Percentiles rank a stretch among this genome's conserved stretches.
These are phyloP conservation scores for Sporobolomyces pararoseus DNA, from an alignment of 768 basidiomycete species.

Conservation along the genomic window DNA sequence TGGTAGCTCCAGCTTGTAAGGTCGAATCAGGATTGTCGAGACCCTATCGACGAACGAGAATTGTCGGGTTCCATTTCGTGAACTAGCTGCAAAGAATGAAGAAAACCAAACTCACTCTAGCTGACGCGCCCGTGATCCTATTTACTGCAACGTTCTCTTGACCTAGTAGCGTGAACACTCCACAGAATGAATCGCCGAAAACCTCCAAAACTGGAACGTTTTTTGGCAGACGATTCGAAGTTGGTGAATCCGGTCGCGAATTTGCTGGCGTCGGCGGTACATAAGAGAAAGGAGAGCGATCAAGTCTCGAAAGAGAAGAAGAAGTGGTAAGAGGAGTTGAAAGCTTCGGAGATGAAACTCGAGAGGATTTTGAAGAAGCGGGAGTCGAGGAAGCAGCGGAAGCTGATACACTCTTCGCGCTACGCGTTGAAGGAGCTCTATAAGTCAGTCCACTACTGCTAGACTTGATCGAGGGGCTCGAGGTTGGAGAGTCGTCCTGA, in stretches of 20 bases:
- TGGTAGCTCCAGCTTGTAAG: neutral
- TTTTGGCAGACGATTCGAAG: neutral
- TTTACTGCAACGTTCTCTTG: neutral
- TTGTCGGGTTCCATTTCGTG: neutral
- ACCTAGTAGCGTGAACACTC: slow-evolving; percentile 17
- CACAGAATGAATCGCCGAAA: slow-evolving; percentile 20
- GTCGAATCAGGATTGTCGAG: slow-evolving; percentile 23
- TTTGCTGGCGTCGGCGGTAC: no score
- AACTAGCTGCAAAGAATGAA: neutral
- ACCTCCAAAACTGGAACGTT: neutral
- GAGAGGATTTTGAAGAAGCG: no score
- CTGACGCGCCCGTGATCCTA: slow-evolving; percentile 26
- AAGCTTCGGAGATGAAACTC: no score
- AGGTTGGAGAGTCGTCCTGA: no score
- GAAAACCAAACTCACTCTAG: neutral
- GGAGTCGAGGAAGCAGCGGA: no score
- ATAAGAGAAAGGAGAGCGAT: neutral
- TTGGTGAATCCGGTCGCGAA: neutral
- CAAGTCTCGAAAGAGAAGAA: no score
- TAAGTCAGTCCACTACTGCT: neutral
- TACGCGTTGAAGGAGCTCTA: neutral
- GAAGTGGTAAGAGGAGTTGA: no score
- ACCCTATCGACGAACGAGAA: slow-evolving; percentile 17
- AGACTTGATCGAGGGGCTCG: no score
- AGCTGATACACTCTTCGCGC: no score